These are phyloP conservation scores for Metschnikowia picachoensis DNA, from an alignment of 805 yeast species.

Conservation along the genomic window DNA sequence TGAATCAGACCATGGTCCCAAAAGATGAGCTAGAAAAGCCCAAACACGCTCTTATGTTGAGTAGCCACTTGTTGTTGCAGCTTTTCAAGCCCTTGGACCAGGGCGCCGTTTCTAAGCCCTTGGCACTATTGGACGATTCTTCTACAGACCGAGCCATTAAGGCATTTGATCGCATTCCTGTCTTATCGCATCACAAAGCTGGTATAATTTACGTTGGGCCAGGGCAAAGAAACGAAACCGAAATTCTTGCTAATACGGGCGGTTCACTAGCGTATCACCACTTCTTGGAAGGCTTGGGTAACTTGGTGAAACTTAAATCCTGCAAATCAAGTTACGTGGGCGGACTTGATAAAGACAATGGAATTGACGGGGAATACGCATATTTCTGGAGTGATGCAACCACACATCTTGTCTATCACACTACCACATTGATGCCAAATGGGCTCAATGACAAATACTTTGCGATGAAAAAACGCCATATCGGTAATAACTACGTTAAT, in stretches of 20 bases:
- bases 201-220: conserved; percentile 75
- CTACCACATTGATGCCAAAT: conserved; percentile 79
- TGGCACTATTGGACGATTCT: conserved; percentile 49
- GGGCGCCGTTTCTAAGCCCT: conserved; percentile 35
- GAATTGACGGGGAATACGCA: conserved; percentile 73
- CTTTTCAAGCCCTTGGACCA: conserved; percentile 42
- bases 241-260: conserved; percentile 56
- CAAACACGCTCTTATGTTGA: conserved; percentile 15
- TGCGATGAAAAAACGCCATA: conserved; percentile 71
- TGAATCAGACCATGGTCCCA: conserved; percentile 29
- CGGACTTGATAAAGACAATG: conserved; percentile 69
- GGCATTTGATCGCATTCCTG: conserved; percentile 70
- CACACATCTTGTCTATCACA: conserved; percentile 71
- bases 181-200: conserved; percentile 71
- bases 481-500: conserved; percentile 81
- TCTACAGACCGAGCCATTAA: conserved; percentile 47
- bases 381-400: conserved; percentile 68
- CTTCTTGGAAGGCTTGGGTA: conserved; percentile 59
- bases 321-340: conserved; percentile 58
- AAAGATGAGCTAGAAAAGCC: conserved; percentile 2
- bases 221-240: conserved; percentile 58
- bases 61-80: conserved; percentile 52
- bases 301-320: conserved; percentile 51
- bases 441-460: conserved; percentile 36
- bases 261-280: conserved; percentile 64